Evolutionary conservation across 1,284 basidiomycete genomes (phyloP), one percentile per base, ranked within the genome.

Genomic region (Tylopilus sp.): DNA sequence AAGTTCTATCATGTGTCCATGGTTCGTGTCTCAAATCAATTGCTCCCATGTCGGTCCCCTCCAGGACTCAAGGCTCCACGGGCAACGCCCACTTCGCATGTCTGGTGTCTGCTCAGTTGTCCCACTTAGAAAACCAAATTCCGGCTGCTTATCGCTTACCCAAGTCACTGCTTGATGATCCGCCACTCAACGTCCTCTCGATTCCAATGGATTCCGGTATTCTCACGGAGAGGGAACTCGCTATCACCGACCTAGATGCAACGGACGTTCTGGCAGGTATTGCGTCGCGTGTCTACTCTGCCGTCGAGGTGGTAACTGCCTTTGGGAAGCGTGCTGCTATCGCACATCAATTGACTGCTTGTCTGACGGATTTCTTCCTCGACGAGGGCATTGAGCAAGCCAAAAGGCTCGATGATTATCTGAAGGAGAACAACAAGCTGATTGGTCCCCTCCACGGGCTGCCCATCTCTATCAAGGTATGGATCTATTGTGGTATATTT

Each of bases 371-470:
- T 62, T 74, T 73, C 56, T 75, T 75, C 64, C 66, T 77, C 15
- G 74, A 76, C 2, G 74, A 77, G 59, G 75, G 82, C 0, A 70
- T 85, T 33, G 75, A 75, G 51, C 76, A 77, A 54, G 86, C 86
- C 4, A 72, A 71, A 22, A 74, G 79, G 44, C 75, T 86, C 18
- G 86, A 87, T 53, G 77, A 74, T 0, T 70, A 82, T 65, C 72
- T 82, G 52, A 71, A 74, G 29, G 62, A 65, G 15, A 81, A 77
- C 6, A 80, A 81, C 2, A 75, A 72, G 62, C 68, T 77, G 6
- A 71, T 84, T 3, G 86, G 86, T 22, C 84, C 85, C 3, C 71
- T 87, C 22, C 85, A 86, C 63, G 87, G 86, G 3, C 69, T 88
- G 19, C 86, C 86, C 0, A 77, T 88, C 52, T 83, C 81, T 16